Evolutionary conservation across 1,284 basidiomycete genomes (phyloP).

Genomic region (Rhodotorula glutinis): DNA sequence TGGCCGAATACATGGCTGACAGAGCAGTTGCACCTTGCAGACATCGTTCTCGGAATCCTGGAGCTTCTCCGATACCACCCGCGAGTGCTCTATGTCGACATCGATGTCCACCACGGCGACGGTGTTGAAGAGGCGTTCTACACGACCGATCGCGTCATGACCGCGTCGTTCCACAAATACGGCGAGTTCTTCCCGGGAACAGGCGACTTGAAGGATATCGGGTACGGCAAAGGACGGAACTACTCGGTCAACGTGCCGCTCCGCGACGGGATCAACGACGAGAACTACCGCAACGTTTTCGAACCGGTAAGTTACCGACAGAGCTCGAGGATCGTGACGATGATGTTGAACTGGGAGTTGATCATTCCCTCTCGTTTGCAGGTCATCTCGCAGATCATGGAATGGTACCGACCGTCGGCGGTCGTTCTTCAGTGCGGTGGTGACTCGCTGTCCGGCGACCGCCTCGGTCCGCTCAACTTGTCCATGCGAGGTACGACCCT

Average conservation of each 20-base stretch:
- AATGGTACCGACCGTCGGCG: constrained; percentile 90
- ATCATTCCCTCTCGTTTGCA: constrained; percentile 46
- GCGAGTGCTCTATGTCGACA: constrained; percentile 95
- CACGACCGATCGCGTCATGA: constrained; percentile 98
- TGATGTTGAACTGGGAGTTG: too few relatives aligned
- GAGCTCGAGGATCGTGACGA: neutral
- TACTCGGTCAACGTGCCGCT: constrained; percentile 94
- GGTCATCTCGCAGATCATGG: constrained; percentile 94
- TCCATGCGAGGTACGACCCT: constrained; percentile 74
- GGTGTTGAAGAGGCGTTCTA: constrained; percentile 99
- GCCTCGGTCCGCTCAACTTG: constrained; percentile 91
- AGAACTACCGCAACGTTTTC: constrained; percentile 91
- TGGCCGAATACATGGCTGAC: too few relatives aligned
- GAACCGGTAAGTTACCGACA: constrained; percentile 67
- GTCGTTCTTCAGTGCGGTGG: constrained; percentile 97
- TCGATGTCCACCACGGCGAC: constrained; percentile 98
- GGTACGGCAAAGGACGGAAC: constrained; percentile 86
- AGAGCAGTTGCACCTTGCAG: constrained; percentile 49
- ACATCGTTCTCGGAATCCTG: constrained; percentile 95
- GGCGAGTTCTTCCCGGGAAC: constrained; percentile 99
- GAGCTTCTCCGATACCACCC: constrained; percentile 93
- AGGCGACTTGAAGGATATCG: constrained; percentile 91
- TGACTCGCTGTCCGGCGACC: constrained; percentile 96
- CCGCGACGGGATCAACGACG: constrained; percentile 92
- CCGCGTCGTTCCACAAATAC: constrained; percentile 96